phyloP scores from a whole-genome alignment of 2,329 filamentous ascomycete genomes.

The Cordyceps fumosorosea region DNA sequence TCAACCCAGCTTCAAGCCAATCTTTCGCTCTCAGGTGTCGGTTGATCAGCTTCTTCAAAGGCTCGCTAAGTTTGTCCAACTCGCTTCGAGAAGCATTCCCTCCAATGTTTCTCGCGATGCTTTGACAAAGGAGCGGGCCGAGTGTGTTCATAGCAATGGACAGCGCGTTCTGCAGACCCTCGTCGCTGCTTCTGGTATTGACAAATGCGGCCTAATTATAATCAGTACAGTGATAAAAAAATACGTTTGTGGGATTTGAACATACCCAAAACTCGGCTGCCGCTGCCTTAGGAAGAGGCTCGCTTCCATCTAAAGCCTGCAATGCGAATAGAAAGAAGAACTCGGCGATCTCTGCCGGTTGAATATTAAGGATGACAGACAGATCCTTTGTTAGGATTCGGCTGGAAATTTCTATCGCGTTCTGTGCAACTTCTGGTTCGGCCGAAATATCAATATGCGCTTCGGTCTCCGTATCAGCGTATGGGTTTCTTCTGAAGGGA shows the following conservation, averaged over 20 bases:
- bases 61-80: conserved; percentile 63
- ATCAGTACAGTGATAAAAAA: not conserved
- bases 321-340: conserved; percentile 67
- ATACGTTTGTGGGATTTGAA: not conserved
- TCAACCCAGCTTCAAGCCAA: conserved; percentile 58
- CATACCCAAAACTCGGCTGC: conserved; percentile 70
- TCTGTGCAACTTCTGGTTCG: conserved; percentile 67
- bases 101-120: conserved; percentile 58
- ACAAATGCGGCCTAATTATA: conserved; percentile 12
- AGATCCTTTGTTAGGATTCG: conserved; percentile 56
- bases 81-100: conserved; percentile 66
- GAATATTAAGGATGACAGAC: conserved; percentile 52
- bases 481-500: conserved; percentile 32
- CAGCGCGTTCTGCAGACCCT: conserved; percentile 26
- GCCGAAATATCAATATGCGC: conserved; percentile 52
- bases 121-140: conserved; percentile 53
- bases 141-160: conserved; percentile 49
- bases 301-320: conserved; percentile 61
- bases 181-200: conserved; percentile 2
- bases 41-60: conserved; percentile 60
- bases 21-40: conserved; percentile 47
- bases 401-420: conserved; percentile 65
- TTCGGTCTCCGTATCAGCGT: not conserved
- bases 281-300: conserved; percentile 68
- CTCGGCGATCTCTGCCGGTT: conserved; percentile 51